phyloP scores from a whole-genome alignment of 2,329 filamentous ascomycete genomes.

The Cytospora piceicola region DNA sequence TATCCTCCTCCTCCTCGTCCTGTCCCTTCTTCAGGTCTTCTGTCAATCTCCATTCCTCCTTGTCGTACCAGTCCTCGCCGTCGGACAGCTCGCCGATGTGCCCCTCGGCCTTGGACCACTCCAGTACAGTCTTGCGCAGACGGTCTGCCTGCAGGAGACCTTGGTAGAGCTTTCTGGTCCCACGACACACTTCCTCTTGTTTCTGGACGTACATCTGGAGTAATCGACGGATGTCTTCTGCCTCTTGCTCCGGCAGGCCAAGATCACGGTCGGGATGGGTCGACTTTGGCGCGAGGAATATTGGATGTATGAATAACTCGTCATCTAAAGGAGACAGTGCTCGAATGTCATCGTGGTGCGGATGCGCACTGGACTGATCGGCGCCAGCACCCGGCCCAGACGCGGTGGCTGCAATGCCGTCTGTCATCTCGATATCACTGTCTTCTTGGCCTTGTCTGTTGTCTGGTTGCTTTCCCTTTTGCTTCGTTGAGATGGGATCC shows the following conservation, averaged over 20 bases:
- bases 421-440: conserved; percentile 22
- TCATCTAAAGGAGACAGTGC: conserved; percentile 35
- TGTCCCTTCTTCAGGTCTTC: conserved; percentile 81
- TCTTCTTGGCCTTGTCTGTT: conserved; percentile 13
- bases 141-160: conserved; percentile 75
- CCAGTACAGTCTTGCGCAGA: conserved; percentile 70
- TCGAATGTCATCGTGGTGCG: conserved; percentile 21
- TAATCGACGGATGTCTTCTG: conserved; percentile 75
- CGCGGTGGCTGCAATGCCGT: conserved; percentile 7
- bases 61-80: conserved; percentile 88
- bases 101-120: conserved; percentile 78
- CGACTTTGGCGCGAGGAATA: conserved; percentile 68
- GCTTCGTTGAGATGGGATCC: background rate
- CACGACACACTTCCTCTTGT: conserved; percentile 80
- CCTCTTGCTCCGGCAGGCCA: conserved; percentile 72
- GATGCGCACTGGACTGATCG: conserved; percentile 5
- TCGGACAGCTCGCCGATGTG: conserved; percentile 81
- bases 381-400: background rate
- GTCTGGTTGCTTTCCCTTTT: conserved; percentile 26
- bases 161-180: conserved; percentile 68
- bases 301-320: conserved; percentile 69
- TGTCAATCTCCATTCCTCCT: conserved; percentile 75
- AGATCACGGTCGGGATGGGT: conserved; percentile 70
- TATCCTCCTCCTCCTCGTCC: conserved; percentile 81
- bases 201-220: conserved; percentile 81